Base-by-base conservation (phyloP, 192 early-diverging fungal genomes). In the Entophlyctis luteolus region DNA sequence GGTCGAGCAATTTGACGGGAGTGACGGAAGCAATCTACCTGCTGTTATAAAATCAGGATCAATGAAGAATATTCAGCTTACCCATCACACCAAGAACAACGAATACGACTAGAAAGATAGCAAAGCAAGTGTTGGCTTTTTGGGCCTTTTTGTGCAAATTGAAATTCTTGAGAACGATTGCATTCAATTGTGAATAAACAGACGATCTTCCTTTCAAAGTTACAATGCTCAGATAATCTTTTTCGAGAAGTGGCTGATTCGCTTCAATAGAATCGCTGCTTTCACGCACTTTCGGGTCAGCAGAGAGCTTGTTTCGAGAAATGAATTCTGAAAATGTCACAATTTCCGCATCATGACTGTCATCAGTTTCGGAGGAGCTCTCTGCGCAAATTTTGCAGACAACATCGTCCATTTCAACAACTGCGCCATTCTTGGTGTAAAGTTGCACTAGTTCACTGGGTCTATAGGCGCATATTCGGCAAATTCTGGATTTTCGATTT, bases 371-470 rank as follows among this genome's bases (percentile, higher is more conserved):
- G 16, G 16, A 31, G 18, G 34, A 48, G 25, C 46, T 58, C 4
- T 72, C 62, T 8, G 62, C 71, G 45, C 71, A 72, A 10, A n/a
- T 35, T 57, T 62, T 38, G 45, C 71, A 72, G 27, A 72, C 63
- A 39, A 72, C 52, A 27, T 72, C 68, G 0, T 55, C 50, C 25
- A 73, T 59, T 47, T 55, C 57, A 38, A 73, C 48, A 25, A 38
- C 63, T 20, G 59, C 37, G 10, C 72, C 72, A n/a, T 20, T n/a
- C 37, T 52, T 62, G 6, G 72, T 70, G 48, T 48, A 73, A 4
- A 73, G 49, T 20, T 66, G 62, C 8, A 73, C 72, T 48, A 62
- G 35, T 32, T 67, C 67, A 2, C 67, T 48, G 12, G 55, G 57
- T 4, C 59, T 42, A 20, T 56, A 31, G 22, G 22, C 47, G 38